A percentile compares a stretch with the other conserved stretches of the same genome.
Evolutionary conservation across 768 basidiomycete species (phyloP).

Genomic region (Ramaria sp.): DNA sequence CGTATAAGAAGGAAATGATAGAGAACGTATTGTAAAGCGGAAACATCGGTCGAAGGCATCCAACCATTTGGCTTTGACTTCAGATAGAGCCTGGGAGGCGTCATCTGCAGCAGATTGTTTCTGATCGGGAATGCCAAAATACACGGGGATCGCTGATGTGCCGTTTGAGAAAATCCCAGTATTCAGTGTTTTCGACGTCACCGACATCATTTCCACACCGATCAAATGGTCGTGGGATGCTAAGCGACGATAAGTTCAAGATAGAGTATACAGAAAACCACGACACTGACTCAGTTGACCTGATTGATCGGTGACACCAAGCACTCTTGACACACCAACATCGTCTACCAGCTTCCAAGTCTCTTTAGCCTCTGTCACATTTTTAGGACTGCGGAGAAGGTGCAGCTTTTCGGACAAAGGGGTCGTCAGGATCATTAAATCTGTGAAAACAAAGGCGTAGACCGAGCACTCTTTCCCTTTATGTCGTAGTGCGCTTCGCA

Average conservation of each 20-base stretch:
- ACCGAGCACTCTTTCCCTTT: slow-evolving; percentile 14
- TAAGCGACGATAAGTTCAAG: neutral
- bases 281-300: slow-evolving; percentile 18
- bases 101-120: slow-evolving; percentile 20
- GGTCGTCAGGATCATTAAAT: slow-evolving; percentile 51
- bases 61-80: slow-evolving; percentile 31
- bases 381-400: neutral
- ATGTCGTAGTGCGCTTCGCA: neutral
- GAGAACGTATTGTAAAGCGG: slow-evolving; percentile 32
- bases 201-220: slow-evolving; percentile 33
- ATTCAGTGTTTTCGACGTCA: slow-evolving; percentile 22
- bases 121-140: slow-evolving; percentile 22
- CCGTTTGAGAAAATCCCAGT: slow-evolving; percentile 25
- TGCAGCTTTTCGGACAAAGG: slow-evolving; percentile 16
- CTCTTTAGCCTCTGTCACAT: slow-evolving; percentile 18
- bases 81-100: slow-evolving; percentile 15
- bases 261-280: neutral
- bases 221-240: slow-evolving; percentile 27
- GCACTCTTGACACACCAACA: slow-evolving; percentile 37
- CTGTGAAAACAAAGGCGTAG: slow-evolving; percentile 50
- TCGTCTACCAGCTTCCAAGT: slow-evolving; percentile 32
- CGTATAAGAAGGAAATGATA: slow-evolving; percentile 28
- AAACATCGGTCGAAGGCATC: slow-evolving; percentile 43
- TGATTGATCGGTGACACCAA: slow-evolving; percentile 32
- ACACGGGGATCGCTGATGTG: slow-evolving; percentile 23